Conservation (phyloP, 305 asterid species). For the Solanum hybrid region DNA sequence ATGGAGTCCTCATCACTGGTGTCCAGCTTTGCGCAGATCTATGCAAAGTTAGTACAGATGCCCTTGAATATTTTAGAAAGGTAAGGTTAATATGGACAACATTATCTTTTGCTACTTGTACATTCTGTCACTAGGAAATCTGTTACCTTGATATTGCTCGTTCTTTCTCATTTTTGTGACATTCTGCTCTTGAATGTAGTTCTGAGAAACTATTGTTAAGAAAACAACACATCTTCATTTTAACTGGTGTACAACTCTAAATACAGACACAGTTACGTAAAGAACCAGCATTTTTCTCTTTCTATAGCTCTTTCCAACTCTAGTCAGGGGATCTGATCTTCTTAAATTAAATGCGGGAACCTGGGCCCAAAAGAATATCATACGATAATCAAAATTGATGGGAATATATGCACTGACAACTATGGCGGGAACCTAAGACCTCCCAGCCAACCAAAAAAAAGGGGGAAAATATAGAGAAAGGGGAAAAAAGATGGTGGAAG, state of each 20-base stretch:
- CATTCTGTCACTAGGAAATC: background rate
- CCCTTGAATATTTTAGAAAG: slow-evolving; percentile 83
- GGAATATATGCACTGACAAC: background rate
- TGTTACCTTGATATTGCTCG: background rate
- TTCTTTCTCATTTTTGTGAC: background rate
- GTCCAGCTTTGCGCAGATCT: slow-evolving; percentile 87
- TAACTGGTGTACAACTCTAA: background rate
- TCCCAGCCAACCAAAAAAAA: background rate
- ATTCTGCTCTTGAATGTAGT: background rate
- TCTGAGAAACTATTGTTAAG: background rate
- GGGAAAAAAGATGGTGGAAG: background rate
- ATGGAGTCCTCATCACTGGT: slow-evolving; percentile 92
- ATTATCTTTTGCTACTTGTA: slow-evolving; percentile 2
- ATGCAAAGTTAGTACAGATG: slow-evolving; percentile 70
- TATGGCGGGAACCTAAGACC: background rate
- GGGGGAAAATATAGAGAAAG: background rate
- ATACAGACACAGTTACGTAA: background rate
- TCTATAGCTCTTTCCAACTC: background rate
- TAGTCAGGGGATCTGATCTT: background rate
- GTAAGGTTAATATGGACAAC: slow-evolving; percentile 27
- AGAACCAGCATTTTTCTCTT: background rate
- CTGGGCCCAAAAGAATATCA: background rate
- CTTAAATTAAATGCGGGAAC: background rate
- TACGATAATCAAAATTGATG: background rate
- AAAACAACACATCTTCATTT: background rate